These are phyloP conservation scores for Cicer cuneatum DNA, from an alignment of 306 rosid species.

Conservation along the genomic window DNA sequence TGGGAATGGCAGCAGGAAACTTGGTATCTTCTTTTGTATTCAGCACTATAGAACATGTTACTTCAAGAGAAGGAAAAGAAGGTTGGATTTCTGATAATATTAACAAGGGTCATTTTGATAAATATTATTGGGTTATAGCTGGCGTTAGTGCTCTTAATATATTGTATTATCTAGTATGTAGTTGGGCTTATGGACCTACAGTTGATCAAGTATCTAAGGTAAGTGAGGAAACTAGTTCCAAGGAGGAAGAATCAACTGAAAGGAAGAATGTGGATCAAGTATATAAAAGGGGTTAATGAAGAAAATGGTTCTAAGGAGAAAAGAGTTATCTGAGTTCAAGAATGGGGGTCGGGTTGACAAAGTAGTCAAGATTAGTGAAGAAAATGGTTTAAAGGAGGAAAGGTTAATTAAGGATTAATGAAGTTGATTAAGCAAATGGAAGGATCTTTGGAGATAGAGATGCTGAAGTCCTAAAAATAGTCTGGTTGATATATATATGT, in stretches of 20 bases:
- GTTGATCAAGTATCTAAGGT: slow-evolving; percentile 39
- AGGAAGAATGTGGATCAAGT: background rate
- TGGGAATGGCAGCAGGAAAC: slow-evolving; percentile 66
- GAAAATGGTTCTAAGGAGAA: slow-evolving; percentile 40
- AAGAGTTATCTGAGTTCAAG: slow-evolving; percentile 30
- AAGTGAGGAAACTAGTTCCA: slow-evolving; percentile 23
- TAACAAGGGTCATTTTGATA: slow-evolving; percentile 64
- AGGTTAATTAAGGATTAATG: slow-evolving; percentile 23
- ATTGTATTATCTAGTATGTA: slow-evolving; percentile 54
- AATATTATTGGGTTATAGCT: slow-evolving; percentile 62
- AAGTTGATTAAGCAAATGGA: slow-evolving; percentile 21
- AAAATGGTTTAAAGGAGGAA: slow-evolving; percentile 33
- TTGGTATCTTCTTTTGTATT: slow-evolving; percentile 57
- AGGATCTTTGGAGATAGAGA: background rate
- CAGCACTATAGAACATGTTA: slow-evolving; percentile 51
- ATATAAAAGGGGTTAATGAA: background rate
- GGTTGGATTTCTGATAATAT: slow-evolving; percentile 68
- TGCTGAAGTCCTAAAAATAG: slow-evolving; percentile 1
- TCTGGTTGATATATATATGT: slow-evolving; percentile 2
- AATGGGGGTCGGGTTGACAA: slow-evolving; percentile 27
- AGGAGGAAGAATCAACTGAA: slow-evolving; percentile 43
- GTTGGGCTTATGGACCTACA: slow-evolving; percentile 76
- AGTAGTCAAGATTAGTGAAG: background rate
- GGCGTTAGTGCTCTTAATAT: slow-evolving; percentile 53
- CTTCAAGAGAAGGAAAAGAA: slow-evolving; percentile 63